Conservation (phyloP, 2,329 filamentous ascomycete species). For the Ophiostoma ulmi region DNA sequence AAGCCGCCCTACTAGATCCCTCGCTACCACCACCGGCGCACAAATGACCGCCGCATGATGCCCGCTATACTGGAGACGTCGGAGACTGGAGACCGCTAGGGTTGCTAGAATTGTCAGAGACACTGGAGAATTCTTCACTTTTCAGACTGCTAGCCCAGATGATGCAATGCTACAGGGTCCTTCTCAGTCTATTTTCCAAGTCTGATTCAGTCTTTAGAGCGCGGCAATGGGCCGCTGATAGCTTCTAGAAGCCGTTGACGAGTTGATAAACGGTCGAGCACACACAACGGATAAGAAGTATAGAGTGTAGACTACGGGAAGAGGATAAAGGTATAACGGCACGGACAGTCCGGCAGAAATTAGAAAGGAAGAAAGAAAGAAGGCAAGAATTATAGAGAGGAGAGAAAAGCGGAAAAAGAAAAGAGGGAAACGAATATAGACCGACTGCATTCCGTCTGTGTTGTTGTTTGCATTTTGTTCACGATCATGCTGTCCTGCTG, state of each 20-base stretch:
- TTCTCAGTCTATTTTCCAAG: neutral
- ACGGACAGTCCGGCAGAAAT: neutral
- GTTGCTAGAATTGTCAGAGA: neutral
- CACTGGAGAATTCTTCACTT: neutral
- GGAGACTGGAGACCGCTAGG: neutral
- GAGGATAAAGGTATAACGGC: conserved; percentile 6
- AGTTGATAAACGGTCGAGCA: neutral
- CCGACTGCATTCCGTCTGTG: neutral
- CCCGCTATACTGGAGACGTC: conserved; percentile 1
- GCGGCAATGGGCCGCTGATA: conserved; percentile 3
- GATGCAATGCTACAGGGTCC: conserved; percentile 6
- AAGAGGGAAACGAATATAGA: neutral
- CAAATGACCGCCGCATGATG: conserved; percentile 7
- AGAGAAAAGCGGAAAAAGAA: neutral
- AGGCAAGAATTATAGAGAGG: neutral
- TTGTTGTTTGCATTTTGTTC: neutral
- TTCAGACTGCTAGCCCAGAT: neutral
- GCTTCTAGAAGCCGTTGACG: neutral
- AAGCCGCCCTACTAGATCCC: neutral
- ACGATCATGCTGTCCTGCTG: conserved; percentile 8
- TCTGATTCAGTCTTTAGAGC: neutral
- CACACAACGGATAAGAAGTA: neutral
- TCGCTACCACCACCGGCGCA: conserved; percentile 10
- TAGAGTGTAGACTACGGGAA: neutral
- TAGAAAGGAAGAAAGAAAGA: neutral